Conservation (phyloP, 2,329 filamentous ascomycete species). For the Scedosporium aurantiacum region DNA sequence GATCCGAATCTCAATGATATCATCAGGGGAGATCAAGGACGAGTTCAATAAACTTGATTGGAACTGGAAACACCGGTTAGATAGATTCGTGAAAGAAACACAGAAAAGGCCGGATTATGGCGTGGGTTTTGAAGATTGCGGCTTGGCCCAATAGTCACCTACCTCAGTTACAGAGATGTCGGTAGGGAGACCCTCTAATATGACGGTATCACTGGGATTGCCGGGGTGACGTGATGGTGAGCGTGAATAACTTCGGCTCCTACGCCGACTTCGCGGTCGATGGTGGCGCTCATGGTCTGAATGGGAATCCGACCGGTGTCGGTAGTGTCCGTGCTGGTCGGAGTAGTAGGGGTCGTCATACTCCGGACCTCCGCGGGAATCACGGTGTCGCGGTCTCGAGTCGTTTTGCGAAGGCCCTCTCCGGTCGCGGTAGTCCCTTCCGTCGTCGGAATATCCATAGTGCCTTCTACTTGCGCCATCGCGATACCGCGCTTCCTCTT, state of each 20-base stretch:
- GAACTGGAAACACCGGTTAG: background rate
- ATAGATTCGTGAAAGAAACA: background rate
- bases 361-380: slow-evolving; percentile 10
- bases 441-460: slow-evolving; percentile 12
- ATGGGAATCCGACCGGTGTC: slow-evolving; percentile 4
- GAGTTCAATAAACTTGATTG: slow-evolving; percentile 18
- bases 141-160: slow-evolving; percentile 16
- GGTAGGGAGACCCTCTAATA: slow-evolving; percentile 41
- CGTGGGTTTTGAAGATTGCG: too few species aligned
- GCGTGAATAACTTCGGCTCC: slow-evolving; percentile 21
- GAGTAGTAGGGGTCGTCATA: slow-evolving; percentile 9
- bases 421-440: slow-evolving; percentile 6
- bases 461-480: slow-evolving; percentile 2
- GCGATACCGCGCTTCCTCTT: slow-evolving; percentile 15
- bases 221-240: slow-evolving; percentile 27
- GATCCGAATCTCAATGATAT: slow-evolving; percentile 27
- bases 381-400: slow-evolving; percentile 6
- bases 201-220: slow-evolving; percentile 37
- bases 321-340: background rate
- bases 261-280: slow-evolving; percentile 11
- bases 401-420: slow-evolving; percentile 6
- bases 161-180: slow-evolving; percentile 41
- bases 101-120: background rate
- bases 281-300: slow-evolving; percentile 3
- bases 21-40: slow-evolving; percentile 23